These are phyloP conservation scores for Camellia sinensis DNA, from an alignment of 148 eudicot species.

Conservation along the genomic window DNA sequence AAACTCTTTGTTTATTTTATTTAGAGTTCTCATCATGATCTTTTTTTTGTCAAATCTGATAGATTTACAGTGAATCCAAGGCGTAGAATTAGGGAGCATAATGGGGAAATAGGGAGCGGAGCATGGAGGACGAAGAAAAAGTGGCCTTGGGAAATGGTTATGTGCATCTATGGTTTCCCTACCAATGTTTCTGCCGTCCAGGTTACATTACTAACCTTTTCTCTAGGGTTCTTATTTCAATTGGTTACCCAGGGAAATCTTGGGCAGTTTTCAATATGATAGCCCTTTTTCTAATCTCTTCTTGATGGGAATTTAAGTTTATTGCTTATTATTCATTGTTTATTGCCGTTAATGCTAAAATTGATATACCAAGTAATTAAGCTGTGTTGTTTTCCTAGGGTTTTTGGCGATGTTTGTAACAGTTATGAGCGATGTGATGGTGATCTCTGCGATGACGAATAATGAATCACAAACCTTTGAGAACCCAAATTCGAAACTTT, in stretches of 20 bases:
- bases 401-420: conserved; percentile 46
- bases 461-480: conserved; percentile 10
- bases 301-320: not conserved
- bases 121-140: conserved; percentile 68
- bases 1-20: not conserved
- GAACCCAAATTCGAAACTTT: too few relatives aligned
- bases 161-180: conserved; percentile 92
- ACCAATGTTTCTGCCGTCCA: conserved; percentile 80
- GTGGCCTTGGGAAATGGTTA: conserved; percentile 96
- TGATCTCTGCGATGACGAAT: conserved; percentile 34
- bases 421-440: conserved; percentile 46
- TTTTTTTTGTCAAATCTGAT: not conserved
- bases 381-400: not conserved
- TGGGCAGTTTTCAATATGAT: not conserved
- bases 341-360: too few relatives aligned
- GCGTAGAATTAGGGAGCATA: conserved; percentile 83
- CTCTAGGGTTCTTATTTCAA: not conserved
- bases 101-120: conserved; percentile 80
- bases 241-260: not conserved
- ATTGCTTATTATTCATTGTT: too few relatives aligned
- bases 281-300: not conserved
- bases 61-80: conserved; percentile 89
- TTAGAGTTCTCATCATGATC: not conserved
- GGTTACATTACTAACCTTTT: conserved; percentile 32
- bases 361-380: not conserved